phyloP scores from a whole-genome alignment of 305 asterid species.

The Fraxinus angustifolia region DNA sequence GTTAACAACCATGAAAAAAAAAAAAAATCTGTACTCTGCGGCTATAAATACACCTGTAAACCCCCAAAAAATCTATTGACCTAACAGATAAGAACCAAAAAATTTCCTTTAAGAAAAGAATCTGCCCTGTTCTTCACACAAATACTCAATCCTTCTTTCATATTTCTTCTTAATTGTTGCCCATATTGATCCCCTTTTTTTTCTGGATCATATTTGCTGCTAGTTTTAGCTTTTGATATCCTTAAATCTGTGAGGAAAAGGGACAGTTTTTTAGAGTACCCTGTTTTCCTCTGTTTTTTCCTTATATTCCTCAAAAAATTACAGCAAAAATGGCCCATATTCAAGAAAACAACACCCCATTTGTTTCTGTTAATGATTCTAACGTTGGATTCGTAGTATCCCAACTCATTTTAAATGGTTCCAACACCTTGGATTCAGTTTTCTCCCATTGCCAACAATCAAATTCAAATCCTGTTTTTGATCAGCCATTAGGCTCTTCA shows the following conservation, averaged over 20 bases:
- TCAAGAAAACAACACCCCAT: conserved; percentile 23
- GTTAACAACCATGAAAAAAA: not conserved
- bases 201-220: conserved; percentile 2
- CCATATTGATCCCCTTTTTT: not conserved
- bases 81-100: conserved; percentile 10
- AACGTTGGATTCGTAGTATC: conserved; percentile 40
- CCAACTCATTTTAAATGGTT: conserved; percentile 32
- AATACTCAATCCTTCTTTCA: not conserved
- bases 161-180: not conserved
- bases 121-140: not conserved
- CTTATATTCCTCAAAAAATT: not conserved
- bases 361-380: conserved; percentile 16
- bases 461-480: conserved; percentile 22
- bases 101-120: not conserved
- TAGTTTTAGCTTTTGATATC: not conserved
- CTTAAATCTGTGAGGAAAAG: conserved; percentile 17
- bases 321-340: conserved; percentile 20
- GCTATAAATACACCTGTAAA: conserved; percentile 48
- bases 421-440: conserved; percentile 43
- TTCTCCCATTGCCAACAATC: conserved; percentile 42
- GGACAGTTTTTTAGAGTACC: conserved; percentile 29
- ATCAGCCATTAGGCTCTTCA: conserved; percentile 36
- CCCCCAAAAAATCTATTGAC: conserved; percentile 18
- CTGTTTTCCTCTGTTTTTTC: conserved; percentile 21
- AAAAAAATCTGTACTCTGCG: conserved; percentile 3